Percentiles rank a stretch among this genome's conserved stretches.
Evolutionary conservation across 202 grass and related monocot species (phyloP).

Genomic region (Digitaria exilis): DNA sequence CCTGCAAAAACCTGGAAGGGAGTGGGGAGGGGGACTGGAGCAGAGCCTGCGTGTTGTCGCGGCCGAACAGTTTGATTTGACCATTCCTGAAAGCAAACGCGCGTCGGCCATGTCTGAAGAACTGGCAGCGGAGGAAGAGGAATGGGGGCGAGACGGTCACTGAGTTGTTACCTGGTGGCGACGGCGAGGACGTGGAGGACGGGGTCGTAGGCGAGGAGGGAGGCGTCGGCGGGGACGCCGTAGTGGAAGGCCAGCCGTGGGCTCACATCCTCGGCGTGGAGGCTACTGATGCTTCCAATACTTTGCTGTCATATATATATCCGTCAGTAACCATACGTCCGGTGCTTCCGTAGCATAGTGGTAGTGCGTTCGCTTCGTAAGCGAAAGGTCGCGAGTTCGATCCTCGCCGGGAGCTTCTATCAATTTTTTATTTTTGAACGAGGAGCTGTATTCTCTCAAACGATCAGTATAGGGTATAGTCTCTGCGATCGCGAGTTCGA

Average conservation of each 20-base stretch:
- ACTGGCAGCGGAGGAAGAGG: not conserved
- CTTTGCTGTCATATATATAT: not conserved
- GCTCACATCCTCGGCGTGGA: constrained; percentile 79
- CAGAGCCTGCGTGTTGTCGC: constrained; percentile 84
- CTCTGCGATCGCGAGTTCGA: constrained; percentile 11
- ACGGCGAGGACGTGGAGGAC: constrained; percentile 72
- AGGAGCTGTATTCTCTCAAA: not conserved
- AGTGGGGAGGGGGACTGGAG: constrained; percentile 58
- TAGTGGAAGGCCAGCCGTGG: constrained; percentile 81
- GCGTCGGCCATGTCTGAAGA: not conserved
- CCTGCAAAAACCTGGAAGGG: constrained; percentile 72
- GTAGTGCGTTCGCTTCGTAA: constrained; percentile 90
- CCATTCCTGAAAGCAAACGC: constrained; percentile 62
- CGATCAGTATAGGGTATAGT: too few species aligned
- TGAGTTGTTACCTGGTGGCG: constrained; percentile 60
- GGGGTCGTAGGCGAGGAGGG: constrained; percentile 73
- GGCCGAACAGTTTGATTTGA: constrained; percentile 86
- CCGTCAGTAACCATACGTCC: fast-evolving
- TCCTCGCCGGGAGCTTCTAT: constrained; percentile 63
- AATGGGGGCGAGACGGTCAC: not conserved
- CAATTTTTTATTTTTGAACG: not conserved
- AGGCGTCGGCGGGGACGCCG: constrained; percentile 71
- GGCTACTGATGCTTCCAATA: constrained; percentile 27
- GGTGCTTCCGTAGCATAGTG: constrained; percentile 64
- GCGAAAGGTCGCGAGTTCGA: constrained; percentile 86